Evolutionary conservation across 225 moss, liverwort and hornwort genomes (phyloP).

Genomic region (Lunularia cruciata): DNA sequence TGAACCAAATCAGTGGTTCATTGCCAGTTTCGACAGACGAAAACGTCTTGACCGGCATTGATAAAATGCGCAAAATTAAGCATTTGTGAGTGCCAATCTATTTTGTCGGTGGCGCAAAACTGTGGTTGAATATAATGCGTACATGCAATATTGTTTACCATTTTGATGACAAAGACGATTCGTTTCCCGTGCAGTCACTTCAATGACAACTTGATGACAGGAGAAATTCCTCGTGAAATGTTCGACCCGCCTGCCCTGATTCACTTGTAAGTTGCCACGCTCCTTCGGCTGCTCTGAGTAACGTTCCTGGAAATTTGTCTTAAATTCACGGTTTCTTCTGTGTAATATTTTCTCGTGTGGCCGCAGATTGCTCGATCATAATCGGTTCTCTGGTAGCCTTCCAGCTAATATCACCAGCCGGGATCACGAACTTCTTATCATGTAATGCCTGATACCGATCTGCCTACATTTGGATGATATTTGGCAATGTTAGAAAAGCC

Average conservation of each 20-base stretch:
- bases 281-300: not conserved
- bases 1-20: slow-evolving; percentile 3
- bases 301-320: not conserved
- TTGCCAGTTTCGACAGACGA: slow-evolving; percentile 25
- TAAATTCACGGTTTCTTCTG: not conserved
- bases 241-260: slow-evolving; percentile 9
- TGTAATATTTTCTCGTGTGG: not conserved
- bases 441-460: too few species aligned
- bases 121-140: too few species aligned
- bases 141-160: not conserved
- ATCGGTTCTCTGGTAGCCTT: not conserved
- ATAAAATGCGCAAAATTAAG: slow-evolving; percentile 9
- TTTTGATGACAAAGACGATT: not conserved
- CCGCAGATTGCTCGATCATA: slow-evolving; percentile 35
- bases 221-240: slow-evolving; percentile 27
- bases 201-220: slow-evolving; percentile 29
- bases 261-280: slow-evolving; percentile 30
- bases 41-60: slow-evolving; percentile 21
- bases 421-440: too few species aligned
- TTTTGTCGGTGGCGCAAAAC: not conserved
- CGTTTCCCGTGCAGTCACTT: slow-evolving; percentile 36
- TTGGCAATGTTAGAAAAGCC: too few species aligned
- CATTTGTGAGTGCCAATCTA: slow-evolving; percentile 38
- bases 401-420: slow-evolving; percentile 2
- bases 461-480: too few species aligned